Evolutionary conservation across 2,329 filamentous ascomycete genomes (phyloP), one percentile per base, ranked within the genome.

Genomic region (Calonectria multiphialidica): DNA sequence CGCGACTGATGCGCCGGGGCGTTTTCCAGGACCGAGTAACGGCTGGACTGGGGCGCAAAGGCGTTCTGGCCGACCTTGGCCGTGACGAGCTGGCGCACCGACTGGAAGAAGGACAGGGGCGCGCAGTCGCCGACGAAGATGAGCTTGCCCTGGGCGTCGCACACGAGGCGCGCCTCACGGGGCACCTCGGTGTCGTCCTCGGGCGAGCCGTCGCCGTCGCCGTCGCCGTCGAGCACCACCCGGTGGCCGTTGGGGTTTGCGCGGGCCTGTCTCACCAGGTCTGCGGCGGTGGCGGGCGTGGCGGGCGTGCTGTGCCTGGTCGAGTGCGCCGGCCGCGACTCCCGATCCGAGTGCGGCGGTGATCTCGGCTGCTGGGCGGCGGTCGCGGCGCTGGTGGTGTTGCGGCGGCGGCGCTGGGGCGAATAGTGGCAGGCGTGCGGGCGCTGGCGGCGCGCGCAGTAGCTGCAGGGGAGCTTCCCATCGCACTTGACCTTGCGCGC

Each of bases 91-190:
- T 88, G 86, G 2, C 88, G 83, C 8, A 90, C 86, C 0, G 87
- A 89, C 74, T 90, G 88, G 74, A 90, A 90, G 72, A 90, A 87
- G 0, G 88, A 90, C 23, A 90, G 80, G 0, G 88, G 88, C 5
- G 88, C 88, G 74, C 88, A 90, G 76, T 90, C 88, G 6, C 88
- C 88, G 28, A 90, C 88, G 76, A 90, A 90, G 35, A 89, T 87
- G 25, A 89, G 78, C 75, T 89, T 89, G 1, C 88, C 88, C 69
- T 88, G 87, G 0, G 87, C 84, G 72, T 90, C 88, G 49, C 86
- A 86, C 0, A 90, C 81, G 6, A 90, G 80, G 2, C 88, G 82
- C 3, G 88, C 88, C 70, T 90, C 88, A 1, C 88, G 83, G 2
- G 88, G 88, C 4, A 90, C 88, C 25, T 90, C 88, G 0, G 88